phyloP scores from a whole-genome alignment of 2,329 filamentous ascomycete genomes.

The Diaporthe sp. region DNA sequence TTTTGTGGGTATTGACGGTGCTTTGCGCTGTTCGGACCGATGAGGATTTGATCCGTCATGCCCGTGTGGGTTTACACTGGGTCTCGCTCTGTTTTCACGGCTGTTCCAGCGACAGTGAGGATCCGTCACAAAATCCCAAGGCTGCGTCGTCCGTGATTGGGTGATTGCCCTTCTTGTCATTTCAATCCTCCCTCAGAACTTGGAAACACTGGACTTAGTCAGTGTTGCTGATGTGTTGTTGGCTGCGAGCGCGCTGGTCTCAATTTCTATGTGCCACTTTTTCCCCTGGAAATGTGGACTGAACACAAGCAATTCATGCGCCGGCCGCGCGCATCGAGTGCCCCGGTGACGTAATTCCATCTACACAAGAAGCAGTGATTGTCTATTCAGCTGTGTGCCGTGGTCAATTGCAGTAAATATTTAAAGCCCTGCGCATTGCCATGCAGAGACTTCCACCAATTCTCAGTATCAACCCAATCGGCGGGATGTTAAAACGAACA shows the following conservation, averaged over 20 bases:
- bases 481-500: neutral
- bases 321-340: neutral
- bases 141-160: neutral
- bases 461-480: neutral
- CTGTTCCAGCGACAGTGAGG: neutral
- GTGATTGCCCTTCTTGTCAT: neutral
- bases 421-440: too few relatives aligned
- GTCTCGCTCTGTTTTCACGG: neutral
- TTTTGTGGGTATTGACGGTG: conserved; percentile 29
- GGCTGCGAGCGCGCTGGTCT: conserved; percentile 32
- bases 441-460: neutral
- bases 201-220: neutral
- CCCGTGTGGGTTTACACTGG: conserved; percentile 29
- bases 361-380: neutral
- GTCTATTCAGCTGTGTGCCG: too few relatives aligned
- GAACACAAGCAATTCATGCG: conserved; percentile 17
- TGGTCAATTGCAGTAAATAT: too few relatives aligned
- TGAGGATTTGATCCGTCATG: conserved; percentile 29
- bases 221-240: conserved; percentile 23
- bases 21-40: conserved; percentile 20
- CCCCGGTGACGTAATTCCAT: conserved; percentile 7
- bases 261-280: conserved; percentile 34
- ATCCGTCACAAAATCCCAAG: neutral
- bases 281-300: conserved; percentile 35
- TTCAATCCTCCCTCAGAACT: neutral